Evolutionary conservation across 1,284 basidiomycete genomes (phyloP), one percentile per base, ranked within the genome.

Genomic region (Xanthoconium separans): DNA sequence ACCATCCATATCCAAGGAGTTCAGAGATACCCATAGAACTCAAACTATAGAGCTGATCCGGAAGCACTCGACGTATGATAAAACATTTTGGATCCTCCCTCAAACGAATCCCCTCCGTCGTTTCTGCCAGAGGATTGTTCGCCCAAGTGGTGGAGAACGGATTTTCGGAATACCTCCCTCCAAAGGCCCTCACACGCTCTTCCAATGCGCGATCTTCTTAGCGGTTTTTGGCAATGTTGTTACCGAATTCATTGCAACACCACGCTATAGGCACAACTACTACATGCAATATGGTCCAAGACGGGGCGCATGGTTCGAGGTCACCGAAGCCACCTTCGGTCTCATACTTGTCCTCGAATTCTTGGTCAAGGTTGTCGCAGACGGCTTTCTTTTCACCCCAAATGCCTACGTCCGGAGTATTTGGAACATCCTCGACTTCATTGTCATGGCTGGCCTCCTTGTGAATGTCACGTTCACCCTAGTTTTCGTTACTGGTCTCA

Each of bases 371-470:
- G 76, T 97, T 64, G 77, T 95, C 45, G 96, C 96, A 0, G 96
- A 99, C 64, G 96, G 96, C 0, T 89, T 95, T 68, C 64, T 89
- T 16, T 95, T 97, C 73, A 89, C 95, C 0, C 96, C 96, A 0
- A 98, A 98, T 64, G 94, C 95, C 0, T 98, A 98, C 66, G 73
- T 98, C 30, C 84, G 89, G 16, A 93, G 89, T 57, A 84, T 95
- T 12, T 98, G 95, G 94, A 98, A 98, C 68, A 71, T 89, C 57
- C 77, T 98, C 53, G 96, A 99, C 72, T 87, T 97, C 60, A 74
- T 94, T 64, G 90, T 98, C 66, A 82, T 98, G 72, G 68, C 78
- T 37, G 92, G 93, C 3, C 74, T 98, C 30, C 70, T 97, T 18
- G 77, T 93, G 71, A 98, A 98, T 66, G 82, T 93, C 50, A 78